These are phyloP conservation scores for Saccharomyces mikatae DNA, from an alignment of 805 yeast genomes.

Conservation along the genomic window DNA sequence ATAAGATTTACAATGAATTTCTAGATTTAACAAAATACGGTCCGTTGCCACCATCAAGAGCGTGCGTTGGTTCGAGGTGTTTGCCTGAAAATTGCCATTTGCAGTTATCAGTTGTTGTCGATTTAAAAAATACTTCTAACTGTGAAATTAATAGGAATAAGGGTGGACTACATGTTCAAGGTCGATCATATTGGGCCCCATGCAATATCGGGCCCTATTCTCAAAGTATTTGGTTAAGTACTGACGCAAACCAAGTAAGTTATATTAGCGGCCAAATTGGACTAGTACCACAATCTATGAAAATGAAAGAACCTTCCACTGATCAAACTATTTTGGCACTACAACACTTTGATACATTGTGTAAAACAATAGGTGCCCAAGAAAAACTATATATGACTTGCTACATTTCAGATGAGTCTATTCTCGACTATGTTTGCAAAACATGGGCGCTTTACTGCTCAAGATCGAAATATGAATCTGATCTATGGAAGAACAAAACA, in stretches of 20 bases:
- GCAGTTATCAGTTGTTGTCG: slow-evolving; percentile 55
- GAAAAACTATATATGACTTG: slow-evolving; percentile 46
- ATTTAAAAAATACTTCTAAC: slow-evolving; percentile 13
- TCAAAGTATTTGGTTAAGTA: slow-evolving; percentile 49
- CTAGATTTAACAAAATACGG: slow-evolving; percentile 36
- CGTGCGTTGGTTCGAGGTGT: slow-evolving; percentile 62
- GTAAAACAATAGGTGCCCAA: slow-evolving; percentile 41
- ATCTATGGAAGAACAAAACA: slow-evolving; percentile 20
- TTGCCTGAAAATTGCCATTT: slow-evolving; percentile 20
- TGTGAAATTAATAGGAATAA: slow-evolving; percentile 29
- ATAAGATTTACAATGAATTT: slow-evolving; percentile 46
- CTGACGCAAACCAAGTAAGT: slow-evolving; percentile 45
- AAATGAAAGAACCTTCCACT: slow-evolving; percentile 27
- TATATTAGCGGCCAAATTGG: slow-evolving; percentile 88
- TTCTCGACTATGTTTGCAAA: slow-evolving; percentile 27
- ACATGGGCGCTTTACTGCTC: slow-evolving; percentile 42
- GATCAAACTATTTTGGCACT: slow-evolving; percentile 49
- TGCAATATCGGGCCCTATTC: slow-evolving; percentile 97
- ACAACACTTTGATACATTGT: slow-evolving; percentile 65
- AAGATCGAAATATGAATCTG: slow-evolving; percentile 14
- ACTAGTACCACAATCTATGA: slow-evolving; percentile 65
- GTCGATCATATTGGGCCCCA: slow-evolving; percentile 96
- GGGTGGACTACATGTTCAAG: slow-evolving; percentile 80
- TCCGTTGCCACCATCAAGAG: slow-evolving; percentile 80
- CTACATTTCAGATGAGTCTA: slow-evolving; percentile 36